Percentiles rank a stretch among this genome's conserved stretches.
Conservation (phyloP, 805 yeast genomes). For the Saturnispora serradocipensis region DNA sequence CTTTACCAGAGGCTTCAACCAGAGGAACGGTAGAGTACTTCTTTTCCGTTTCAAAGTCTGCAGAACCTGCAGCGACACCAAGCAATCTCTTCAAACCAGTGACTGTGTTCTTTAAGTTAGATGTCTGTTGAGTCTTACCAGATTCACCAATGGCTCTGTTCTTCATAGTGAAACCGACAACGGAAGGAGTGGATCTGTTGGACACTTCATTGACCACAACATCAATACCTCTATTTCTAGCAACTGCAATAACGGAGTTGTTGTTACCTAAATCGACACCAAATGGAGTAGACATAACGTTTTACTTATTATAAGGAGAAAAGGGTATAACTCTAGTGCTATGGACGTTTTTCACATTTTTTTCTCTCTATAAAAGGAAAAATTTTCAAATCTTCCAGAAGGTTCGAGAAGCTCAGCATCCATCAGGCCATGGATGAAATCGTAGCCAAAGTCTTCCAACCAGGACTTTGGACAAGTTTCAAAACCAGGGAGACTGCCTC, state of each 20-base stretch:
- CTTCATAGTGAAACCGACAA: slow-evolving; percentile 83
- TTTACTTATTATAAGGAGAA: neutral
- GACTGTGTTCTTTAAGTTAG: slow-evolving; percentile 93
- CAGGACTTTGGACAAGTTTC: slow-evolving; percentile 27
- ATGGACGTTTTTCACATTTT: slow-evolving; percentile 2
- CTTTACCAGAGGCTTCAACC: slow-evolving; percentile 60
- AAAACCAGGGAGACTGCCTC: neutral
- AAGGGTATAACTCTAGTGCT: neutral
- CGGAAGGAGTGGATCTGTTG: slow-evolving; percentile 87
- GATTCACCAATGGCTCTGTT: slow-evolving; percentile 91
- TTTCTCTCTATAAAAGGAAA: neutral
- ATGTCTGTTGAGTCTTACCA: slow-evolving; percentile 93
- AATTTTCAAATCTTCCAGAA: neutral
- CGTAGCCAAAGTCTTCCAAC: slow-evolving; percentile 76
- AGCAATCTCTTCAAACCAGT: slow-evolving; percentile 89
- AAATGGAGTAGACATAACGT: slow-evolving; percentile 78
- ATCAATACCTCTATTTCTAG: slow-evolving; percentile 97
- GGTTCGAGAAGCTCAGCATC: slow-evolving; percentile 2
- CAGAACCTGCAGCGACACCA: slow-evolving; percentile 67
- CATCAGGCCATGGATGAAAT: slow-evolving; percentile 24
- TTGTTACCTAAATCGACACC: slow-evolving; percentile 97
- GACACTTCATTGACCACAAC: slow-evolving; percentile 97
- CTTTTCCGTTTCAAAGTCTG: slow-evolving; percentile 69
- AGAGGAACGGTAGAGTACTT: slow-evolving; percentile 66
- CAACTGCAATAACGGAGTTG: slow-evolving; percentile 91